These are phyloP conservation scores for Tetragonia tetragonoides DNA, from an alignment of 148 eudicot genomes.

Conservation along the genomic window DNA sequence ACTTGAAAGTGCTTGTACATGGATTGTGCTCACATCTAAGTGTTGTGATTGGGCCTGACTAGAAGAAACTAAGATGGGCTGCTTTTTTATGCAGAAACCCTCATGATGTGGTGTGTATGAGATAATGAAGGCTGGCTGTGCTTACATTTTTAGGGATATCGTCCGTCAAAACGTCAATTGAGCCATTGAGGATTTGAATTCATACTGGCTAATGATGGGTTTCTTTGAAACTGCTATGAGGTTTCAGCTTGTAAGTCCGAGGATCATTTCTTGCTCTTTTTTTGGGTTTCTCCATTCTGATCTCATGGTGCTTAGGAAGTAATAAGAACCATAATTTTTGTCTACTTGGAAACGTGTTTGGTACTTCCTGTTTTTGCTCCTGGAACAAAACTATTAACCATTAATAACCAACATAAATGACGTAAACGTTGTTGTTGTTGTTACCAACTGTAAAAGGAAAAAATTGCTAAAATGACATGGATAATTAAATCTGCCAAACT, in stretches of 20 bases:
- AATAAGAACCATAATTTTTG: not conserved
- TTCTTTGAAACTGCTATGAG: not conserved
- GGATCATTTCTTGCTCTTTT: not conserved
- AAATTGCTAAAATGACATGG: not conserved
- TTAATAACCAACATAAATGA: not conserved
- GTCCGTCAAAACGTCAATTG: not conserved
- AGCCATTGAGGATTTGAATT: not conserved
- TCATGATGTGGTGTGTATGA: not conserved
- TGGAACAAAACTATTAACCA: not conserved
- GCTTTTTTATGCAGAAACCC: not conserved
- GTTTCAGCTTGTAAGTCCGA: slow-evolving; percentile 3
- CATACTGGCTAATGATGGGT: not conserved
- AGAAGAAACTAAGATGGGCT: not conserved
- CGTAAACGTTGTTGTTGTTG: not conserved
- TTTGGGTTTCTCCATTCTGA: not conserved
- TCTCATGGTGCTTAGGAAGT: not conserved
- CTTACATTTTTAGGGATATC: not conserved
- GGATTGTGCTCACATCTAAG: not conserved
- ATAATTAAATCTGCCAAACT: not conserved
- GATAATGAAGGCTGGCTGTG: not conserved
- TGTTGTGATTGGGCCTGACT: not conserved
- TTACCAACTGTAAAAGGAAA: not conserved
- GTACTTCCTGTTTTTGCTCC: slow-evolving; percentile 1
- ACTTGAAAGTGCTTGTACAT: not conserved
- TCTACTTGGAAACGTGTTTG: not conserved